Evolutionary conservation across 805 yeast species (phyloP).

Genomic region (Starmerella powellii): DNA sequence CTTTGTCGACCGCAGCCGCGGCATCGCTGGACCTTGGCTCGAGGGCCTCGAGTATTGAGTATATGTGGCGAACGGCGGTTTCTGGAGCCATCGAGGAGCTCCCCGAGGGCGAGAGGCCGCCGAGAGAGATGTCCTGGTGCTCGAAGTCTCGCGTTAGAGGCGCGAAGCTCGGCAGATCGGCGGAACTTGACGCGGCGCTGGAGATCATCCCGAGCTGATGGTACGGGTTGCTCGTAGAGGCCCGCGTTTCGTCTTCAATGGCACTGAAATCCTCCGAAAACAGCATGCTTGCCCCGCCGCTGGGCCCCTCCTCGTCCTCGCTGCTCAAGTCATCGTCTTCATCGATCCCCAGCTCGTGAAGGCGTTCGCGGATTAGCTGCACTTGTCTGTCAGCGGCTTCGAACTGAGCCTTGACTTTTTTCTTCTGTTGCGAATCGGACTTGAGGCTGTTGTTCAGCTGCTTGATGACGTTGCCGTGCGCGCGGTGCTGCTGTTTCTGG

Average conservation of each 20-base stretch:
- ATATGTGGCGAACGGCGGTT: conserved; percentile 2
- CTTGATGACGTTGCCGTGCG: conserved; percentile 3
- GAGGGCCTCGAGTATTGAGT: conserved; percentile 12
- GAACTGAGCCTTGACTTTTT: conserved; percentile 18
- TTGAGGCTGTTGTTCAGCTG: conserved; percentile 7
- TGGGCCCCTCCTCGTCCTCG: conserved; percentile 14
- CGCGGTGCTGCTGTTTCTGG: conserved; percentile 7
- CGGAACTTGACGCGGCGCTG: conserved; percentile 14
- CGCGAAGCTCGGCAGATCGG: conserved; percentile 3
- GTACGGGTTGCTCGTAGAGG: conserved; percentile 26
- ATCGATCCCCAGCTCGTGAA: conserved; percentile 39
- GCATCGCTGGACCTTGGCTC: conserved; percentile 11
- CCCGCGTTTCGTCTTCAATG: conserved; percentile 3
- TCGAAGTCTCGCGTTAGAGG: not conserved
- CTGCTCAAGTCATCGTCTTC: conserved; percentile 32
- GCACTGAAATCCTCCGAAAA: conserved; percentile 2
- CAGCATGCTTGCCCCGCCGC: conserved; percentile 3
- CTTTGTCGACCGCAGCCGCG: conserved; percentile 7
- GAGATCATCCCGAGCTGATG: conserved; percentile 5
- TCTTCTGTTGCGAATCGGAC: conserved; percentile 10
- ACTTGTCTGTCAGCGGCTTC: conserved; percentile 19
- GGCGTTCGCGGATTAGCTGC: conserved; percentile 12
- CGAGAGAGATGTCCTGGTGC: not conserved
- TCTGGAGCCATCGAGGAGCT: not conserved
- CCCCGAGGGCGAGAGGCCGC: not conserved